Percentiles rank a stretch among this genome's conserved stretches.
phyloP scores from a whole-genome alignment of 768 basidiomycete species.

The Hydnum rufescens region DNA sequence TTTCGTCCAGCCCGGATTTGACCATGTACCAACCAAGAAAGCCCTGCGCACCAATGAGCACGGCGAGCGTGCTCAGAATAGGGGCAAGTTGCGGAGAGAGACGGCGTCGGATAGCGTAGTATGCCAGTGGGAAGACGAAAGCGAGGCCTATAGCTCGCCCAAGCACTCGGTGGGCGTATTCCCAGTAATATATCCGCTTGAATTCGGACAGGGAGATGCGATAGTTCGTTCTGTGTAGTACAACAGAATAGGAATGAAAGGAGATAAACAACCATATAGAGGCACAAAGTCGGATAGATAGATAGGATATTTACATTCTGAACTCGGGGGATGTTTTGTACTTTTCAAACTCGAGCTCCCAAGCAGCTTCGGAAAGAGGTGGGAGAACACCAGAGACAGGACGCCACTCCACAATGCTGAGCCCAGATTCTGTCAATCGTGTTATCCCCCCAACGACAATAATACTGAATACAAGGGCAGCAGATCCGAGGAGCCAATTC shows the following conservation, averaged over 20 bases:
- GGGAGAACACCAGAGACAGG: constrained; percentile 81
- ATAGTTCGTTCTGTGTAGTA: constrained; percentile 52
- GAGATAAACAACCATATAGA: background rate
- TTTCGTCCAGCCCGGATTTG: constrained; percentile 78
- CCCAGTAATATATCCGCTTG: constrained; percentile 95
- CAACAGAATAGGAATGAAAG: background rate
- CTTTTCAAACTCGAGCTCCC: constrained; percentile 81
- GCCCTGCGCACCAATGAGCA: constrained; percentile 81
- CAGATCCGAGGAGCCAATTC: constrained; percentile 70
- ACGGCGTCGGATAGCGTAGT: constrained; percentile 53
- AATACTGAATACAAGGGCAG: constrained; percentile 73
- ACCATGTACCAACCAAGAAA: constrained; percentile 99
- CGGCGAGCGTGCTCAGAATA: constrained; percentile 51
- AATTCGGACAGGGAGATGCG: constrained; percentile 76
- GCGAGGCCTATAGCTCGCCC: constrained; percentile 70
- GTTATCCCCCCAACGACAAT: constrained; percentile 94
- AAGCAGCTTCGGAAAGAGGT: constrained; percentile 53
- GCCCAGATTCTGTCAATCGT: constrained; percentile 87
- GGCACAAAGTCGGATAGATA: background rate
- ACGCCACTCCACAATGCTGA: constrained; percentile 96
- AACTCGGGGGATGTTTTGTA: constrained; percentile 92
- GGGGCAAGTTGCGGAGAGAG: constrained; percentile 41
- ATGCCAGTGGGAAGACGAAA: constrained; percentile 68
- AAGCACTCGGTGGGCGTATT: constrained; percentile 89
- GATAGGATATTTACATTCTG: constrained; percentile 46